Conservation (phyloP, 2,329 filamentous ascomycete species). For the Stagonosporopsis chrysanthemi region DNA sequence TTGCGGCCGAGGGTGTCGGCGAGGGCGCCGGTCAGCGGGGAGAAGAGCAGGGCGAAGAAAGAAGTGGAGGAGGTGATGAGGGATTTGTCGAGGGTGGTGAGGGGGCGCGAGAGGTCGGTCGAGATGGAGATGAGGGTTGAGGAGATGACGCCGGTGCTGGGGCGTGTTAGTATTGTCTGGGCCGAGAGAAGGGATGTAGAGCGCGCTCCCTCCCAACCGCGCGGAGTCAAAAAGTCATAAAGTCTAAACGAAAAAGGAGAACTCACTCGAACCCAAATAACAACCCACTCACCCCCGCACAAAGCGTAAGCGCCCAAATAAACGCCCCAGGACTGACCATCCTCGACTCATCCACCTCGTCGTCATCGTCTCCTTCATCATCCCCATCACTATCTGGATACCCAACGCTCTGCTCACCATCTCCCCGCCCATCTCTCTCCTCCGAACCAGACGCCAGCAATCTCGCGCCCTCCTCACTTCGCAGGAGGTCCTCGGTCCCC, state of each 20-base stretch:
- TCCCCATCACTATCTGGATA: too few species aligned
- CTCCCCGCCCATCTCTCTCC: too few species aligned
- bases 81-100: slow-evolving; percentile 64
- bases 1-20: slow-evolving; percentile 84
- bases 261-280: slow-evolving; percentile 68
- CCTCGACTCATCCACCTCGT: slow-evolving; percentile 37
- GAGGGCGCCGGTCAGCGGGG: slow-evolving; percentile 61
- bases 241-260: background rate
- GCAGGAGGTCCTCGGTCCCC: too few species aligned
- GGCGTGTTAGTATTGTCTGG: background rate
- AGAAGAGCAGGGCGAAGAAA: slow-evolving; percentile 64
- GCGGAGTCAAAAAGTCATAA: too few species aligned
- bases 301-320: slow-evolving; percentile 64
- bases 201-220: too few species aligned
- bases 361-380: slow-evolving; percentile 9
- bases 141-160: slow-evolving; percentile 66
- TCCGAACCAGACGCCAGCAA: too few species aligned
- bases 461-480: too few species aligned
- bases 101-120: slow-evolving; percentile 59
- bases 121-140: slow-evolving; percentile 65
- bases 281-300: slow-evolving; percentile 65
- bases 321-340: slow-evolving; percentile 50
- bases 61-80: slow-evolving; percentile 66
- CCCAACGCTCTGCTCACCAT: too few species aligned
- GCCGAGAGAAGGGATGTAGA: background rate